phyloP scores from a whole-genome alignment of 495 filamentous ascomycete genomes.

The Pyronema domesticum region DNA sequence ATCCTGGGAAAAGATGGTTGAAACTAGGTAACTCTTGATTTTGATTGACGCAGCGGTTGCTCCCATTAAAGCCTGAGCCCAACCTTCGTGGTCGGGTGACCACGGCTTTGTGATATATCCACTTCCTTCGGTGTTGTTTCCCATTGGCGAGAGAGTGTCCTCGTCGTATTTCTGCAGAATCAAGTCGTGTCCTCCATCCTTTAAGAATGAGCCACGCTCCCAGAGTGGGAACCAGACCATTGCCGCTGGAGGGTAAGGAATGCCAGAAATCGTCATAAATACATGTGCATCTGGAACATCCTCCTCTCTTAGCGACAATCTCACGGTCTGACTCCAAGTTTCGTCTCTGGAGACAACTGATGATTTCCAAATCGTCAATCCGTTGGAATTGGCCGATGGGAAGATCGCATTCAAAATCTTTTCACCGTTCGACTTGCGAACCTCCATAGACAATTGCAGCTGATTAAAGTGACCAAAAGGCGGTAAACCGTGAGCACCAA shows the following conservation, averaged over 20 bases:
- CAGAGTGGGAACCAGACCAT: constrained; percentile 86
- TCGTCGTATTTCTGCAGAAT: constrained; percentile 83
- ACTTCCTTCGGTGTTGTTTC: constrained; percentile 36
- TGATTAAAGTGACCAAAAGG: constrained; percentile 45
- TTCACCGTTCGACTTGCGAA: constrained; percentile 55
- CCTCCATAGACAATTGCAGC: constrained; percentile 76
- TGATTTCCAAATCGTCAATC: constrained; percentile 71
- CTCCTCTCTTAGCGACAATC: constrained; percentile 58
- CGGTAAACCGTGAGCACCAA: constrained; percentile 51
- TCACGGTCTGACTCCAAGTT: constrained; percentile 73
- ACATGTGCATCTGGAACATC: constrained; percentile 74
- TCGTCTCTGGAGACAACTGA: constrained; percentile 59
- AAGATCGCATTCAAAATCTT: constrained; percentile 75
- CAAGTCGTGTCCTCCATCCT: constrained; percentile 66
- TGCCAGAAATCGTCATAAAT: constrained; percentile 72
- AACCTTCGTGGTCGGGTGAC: constrained; percentile 32
- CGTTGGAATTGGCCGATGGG: constrained; percentile 57
- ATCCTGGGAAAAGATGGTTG: constrained; percentile 89
- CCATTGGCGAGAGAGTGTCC: constrained; percentile 39
- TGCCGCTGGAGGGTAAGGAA: constrained; percentile 71
- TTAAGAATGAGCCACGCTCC: constrained; percentile 78
- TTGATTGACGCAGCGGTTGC: constrained; percentile 46
- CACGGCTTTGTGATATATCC: constrained; percentile 76
- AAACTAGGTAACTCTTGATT: constrained; percentile 79
- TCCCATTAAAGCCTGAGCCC: constrained; percentile 19